These are phyloP conservation scores for Penicillium frequentans DNA, from an alignment of 2,329 filamentous ascomycete species.

Conservation along the genomic window DNA sequence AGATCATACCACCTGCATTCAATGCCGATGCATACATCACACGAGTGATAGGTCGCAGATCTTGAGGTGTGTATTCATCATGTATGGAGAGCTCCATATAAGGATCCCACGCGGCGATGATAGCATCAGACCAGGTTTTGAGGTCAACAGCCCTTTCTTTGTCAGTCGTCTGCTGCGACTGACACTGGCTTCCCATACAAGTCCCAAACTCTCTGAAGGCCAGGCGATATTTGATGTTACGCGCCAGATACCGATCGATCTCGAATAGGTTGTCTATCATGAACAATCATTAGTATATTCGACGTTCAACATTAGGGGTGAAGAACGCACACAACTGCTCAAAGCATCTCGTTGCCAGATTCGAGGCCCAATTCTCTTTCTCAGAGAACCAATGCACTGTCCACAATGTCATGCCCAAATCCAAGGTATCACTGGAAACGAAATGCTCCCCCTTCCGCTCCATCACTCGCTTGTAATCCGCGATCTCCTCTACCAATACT, in stretches of 20 bases:
- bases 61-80: conserved; percentile 36
- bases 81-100: conserved; percentile 39
- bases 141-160: conserved; percentile 34
- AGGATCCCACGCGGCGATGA: conserved; percentile 40
- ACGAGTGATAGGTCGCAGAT: conserved; percentile 54
- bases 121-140: conserved; percentile 33
- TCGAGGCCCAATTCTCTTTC: conserved; percentile 50
- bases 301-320: too few relatives aligned
- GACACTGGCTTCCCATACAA: conserved; percentile 49
- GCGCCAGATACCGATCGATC: conserved; percentile 35
- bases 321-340: conserved; percentile 36
- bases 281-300: background rate
- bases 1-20: conserved; percentile 54
- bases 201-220: conserved; percentile 59
- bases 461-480: conserved; percentile 54
- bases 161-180: conserved; percentile 35
- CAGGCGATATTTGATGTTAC: conserved; percentile 39
- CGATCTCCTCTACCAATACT: conserved; percentile 51
- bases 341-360: conserved; percentile 38
- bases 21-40: conserved; percentile 60
- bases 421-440: conserved; percentile 53
- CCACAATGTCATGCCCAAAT: conserved; percentile 62
- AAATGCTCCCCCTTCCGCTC: conserved; percentile 44
- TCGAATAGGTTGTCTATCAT: conserved; percentile 38
- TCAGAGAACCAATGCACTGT: conserved; percentile 52